Percentiles rank a stretch among this genome's conserved stretches.
These are phyloP conservation scores for Peterozyma xylosa DNA, from an alignment of 805 yeast genomes.

Conservation along the genomic window DNA sequence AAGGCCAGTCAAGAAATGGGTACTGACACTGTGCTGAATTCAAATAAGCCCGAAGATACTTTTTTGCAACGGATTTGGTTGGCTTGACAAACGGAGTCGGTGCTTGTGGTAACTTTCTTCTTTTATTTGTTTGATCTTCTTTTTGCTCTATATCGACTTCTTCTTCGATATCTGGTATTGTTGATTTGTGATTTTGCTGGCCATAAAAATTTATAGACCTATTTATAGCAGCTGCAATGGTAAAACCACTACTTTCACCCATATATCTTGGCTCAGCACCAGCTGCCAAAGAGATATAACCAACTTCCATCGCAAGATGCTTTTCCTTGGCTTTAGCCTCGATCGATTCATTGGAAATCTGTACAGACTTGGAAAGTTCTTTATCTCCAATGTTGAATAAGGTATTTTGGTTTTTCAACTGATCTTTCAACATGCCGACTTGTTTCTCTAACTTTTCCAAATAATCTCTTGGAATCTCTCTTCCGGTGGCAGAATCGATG, in stretches of 20 bases:
- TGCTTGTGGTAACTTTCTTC: no score
- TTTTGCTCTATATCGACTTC: constrained; percentile 2
- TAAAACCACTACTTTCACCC: constrained; percentile 24
- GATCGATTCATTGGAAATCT: background rate
- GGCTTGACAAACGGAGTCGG: constrained; percentile 16
- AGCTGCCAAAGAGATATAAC: constrained; percentile 20
- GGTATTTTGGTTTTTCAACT: background rate
- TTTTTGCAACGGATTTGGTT: constrained; percentile 9
- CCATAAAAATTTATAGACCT: constrained; percentile 15
- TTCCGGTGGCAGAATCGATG: constrained; percentile 38
- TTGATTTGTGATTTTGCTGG: constrained; percentile 2
- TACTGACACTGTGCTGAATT: constrained; percentile 26
- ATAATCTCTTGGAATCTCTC: constrained; percentile 40
- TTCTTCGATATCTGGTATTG: background rate
- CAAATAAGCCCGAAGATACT: constrained; percentile 16
- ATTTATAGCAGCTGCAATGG: constrained; percentile 22
- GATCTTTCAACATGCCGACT: constrained; percentile 2
- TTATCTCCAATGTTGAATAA: background rate
- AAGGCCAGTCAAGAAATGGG: constrained; percentile 25
- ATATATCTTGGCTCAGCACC: constrained; percentile 21
- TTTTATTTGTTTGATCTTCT: background rate
- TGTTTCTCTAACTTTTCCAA: constrained; percentile 33
- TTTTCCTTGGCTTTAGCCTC: constrained; percentile 3
- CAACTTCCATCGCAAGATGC: constrained; percentile 21
- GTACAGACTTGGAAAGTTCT: background rate